Percentiles rank a stretch among this genome's conserved stretches.
Conservation (phyloP, 2,329 filamentous ascomycete genomes). For the Fusarium mexicanum region DNA sequence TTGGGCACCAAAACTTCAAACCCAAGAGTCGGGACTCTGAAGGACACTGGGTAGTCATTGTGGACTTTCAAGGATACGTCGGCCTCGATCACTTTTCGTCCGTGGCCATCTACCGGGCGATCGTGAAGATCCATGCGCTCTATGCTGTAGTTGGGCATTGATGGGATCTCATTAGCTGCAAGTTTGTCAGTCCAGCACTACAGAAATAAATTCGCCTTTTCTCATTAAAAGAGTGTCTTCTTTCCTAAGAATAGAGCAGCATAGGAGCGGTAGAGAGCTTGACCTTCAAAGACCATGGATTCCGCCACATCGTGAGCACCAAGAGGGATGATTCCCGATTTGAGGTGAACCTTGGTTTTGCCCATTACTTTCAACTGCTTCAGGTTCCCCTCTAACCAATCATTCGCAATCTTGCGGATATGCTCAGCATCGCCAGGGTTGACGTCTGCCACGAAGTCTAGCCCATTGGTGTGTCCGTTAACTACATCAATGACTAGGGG, state of each 20-base stretch:
- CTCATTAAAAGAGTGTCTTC: slow-evolving; percentile 57
- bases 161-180: slow-evolving; percentile 75
- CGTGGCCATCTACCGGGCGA: slow-evolving; percentile 59
- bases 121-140: slow-evolving; percentile 83
- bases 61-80: slow-evolving; percentile 77
- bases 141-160: slow-evolving; percentile 84
- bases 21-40: slow-evolving; percentile 80
- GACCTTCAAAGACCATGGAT: slow-evolving; percentile 83
- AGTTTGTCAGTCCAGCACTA: slow-evolving; percentile 45
- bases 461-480: slow-evolving; percentile 77
- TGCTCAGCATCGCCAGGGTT: slow-evolving; percentile 79
- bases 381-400: slow-evolving; percentile 86
- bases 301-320: slow-evolving; percentile 81
- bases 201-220: slow-evolving; percentile 26
- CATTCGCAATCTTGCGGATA: slow-evolving; percentile 82
- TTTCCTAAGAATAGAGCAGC: slow-evolving; percentile 69
- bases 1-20: slow-evolving; percentile 89
- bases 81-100: slow-evolving; percentile 76
- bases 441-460: slow-evolving; percentile 84
- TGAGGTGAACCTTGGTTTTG: slow-evolving; percentile 76
- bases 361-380: slow-evolving; percentile 76
- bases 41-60: slow-evolving; percentile 81
- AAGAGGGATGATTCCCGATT: slow-evolving; percentile 80
- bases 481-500: slow-evolving; percentile 78
- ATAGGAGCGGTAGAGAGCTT: slow-evolving; percentile 73